phyloP scores from a whole-genome alignment of 495 filamentous ascomycete genomes.

The Penicillium dipodomyicola region DNA sequence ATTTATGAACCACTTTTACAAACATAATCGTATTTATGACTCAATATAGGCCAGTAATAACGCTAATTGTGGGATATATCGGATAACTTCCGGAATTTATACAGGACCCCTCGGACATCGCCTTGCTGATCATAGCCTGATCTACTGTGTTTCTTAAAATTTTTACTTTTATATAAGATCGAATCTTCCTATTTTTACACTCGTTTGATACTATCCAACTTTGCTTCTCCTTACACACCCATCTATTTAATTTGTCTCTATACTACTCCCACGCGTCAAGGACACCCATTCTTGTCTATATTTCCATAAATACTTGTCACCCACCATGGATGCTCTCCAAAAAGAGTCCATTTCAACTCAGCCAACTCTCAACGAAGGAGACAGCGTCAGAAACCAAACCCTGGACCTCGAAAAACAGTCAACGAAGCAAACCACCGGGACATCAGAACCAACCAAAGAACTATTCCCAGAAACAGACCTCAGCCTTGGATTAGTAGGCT shows the following conservation, averaged over 20 bases:
- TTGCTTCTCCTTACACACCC: background rate
- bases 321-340: background rate
- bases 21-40: background rate
- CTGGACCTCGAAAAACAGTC: slow-evolving; percentile 6
- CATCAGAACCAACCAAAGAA: background rate
- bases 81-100: background rate
- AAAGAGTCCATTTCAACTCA: slow-evolving; percentile 2
- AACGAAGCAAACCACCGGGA: background rate
- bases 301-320: background rate
- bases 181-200: background rate
- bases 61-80: background rate
- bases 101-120: background rate
- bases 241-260: background rate
- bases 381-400: background rate
- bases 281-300: background rate
- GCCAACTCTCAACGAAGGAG: background rate
- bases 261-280: background rate
- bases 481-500: slow-evolving; percentile 30
- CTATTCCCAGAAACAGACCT: slow-evolving; percentile 31
- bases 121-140: background rate
- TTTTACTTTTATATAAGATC: background rate
- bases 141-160: background rate
- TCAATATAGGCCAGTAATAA: background rate
- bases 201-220: background rate
- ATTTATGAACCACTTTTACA: background rate